Evolutionary conservation across 2,329 filamentous ascomycete species (phyloP).

Genomic region (Didymella glomerata): DNA sequence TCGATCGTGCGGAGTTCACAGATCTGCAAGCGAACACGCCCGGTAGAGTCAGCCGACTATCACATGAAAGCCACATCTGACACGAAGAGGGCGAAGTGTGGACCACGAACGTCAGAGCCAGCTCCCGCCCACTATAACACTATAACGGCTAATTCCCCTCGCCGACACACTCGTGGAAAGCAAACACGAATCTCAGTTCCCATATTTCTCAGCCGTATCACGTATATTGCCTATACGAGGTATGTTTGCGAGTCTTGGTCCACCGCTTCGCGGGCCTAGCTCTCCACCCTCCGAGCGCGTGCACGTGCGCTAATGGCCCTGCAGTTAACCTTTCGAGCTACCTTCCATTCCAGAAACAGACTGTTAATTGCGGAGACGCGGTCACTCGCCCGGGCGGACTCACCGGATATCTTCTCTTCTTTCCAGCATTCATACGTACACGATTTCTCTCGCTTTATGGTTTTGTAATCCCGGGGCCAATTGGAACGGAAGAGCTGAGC

Average conservation of each 20-base stretch:
- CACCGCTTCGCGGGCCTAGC: conserved; percentile 22
- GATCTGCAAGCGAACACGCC: conserved; percentile 20
- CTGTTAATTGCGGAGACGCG: conserved; percentile 25
- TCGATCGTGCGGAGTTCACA: conserved; percentile 10
- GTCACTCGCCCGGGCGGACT: conserved; percentile 3
- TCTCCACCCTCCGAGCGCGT: conserved; percentile 10
- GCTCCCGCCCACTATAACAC: conserved; percentile 5
- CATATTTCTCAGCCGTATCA: conserved; percentile 13
- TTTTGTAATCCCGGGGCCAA: conserved; percentile 12
- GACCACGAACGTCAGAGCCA: conserved; percentile 21
- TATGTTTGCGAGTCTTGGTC: conserved; percentile 30
- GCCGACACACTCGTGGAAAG: background rate
- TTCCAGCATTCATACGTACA: conserved; percentile 2
- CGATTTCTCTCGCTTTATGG: background rate
- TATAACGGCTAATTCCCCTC: conserved; percentile 4
- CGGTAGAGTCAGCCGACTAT: conserved; percentile 34
- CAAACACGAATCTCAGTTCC: background rate
- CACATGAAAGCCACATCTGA: conserved; percentile 38
- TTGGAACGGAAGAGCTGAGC: conserved; percentile 1
- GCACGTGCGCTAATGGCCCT: conserved; percentile 37
- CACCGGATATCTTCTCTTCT: conserved; percentile 8
- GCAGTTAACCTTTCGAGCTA: conserved; percentile 28
- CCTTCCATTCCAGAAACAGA: conserved; percentile 36
- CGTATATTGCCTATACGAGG: conserved; percentile 35
- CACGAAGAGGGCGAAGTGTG: conserved; percentile 19